Base-by-base conservation (phyloP, 768 basidiomycete species). In the Pulveroboletus sp. region DNA sequence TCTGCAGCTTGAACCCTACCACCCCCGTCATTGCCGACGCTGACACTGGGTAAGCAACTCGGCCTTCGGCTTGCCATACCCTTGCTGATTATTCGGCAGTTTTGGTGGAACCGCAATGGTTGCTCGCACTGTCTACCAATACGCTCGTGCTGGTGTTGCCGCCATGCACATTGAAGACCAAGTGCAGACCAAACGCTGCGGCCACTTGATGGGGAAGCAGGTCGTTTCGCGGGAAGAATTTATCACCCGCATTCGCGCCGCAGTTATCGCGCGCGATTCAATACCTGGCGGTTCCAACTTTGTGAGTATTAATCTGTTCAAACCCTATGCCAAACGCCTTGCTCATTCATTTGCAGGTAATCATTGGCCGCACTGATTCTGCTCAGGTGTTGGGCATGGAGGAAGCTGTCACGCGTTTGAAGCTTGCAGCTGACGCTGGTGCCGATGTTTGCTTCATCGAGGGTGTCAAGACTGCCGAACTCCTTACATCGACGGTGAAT, bases 391-490 rank as follows among this genome's bases (percentile, higher is more conserved):
- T 86, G 24, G 87, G 86, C 24, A 87, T 87, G 85, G 85, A 88
- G 21, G 87, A 88, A 66, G 86, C 86, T 0, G 47, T 87, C 42
- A 67, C 59, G 9, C 78, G 87, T 24, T 71, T 89, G 50, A 79
- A 83, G 63, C 75, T 88, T 19, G 87, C 87, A 9, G 78, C 84
- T 1, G 83, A 82, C 49, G 82, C 78, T 10, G 87, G 87, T 25
- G 87, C 87, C 1, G 87, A 90, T 58, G 85, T 86, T 12, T 88
- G 85, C 65, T 90, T 90, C 67, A 87, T 88, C 31, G 87, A 89
- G 63, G 87, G 87, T 35, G 85, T 88, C 24, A 80, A 80, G 64
- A 84, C 79, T 2, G 75, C 81, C 39, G 81, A 85, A 38, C 76
- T 85, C 20, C 74, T 88, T 14, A 72, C 77, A 47, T 71, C 71